phyloP scores from a whole-genome alignment of 2,329 filamentous ascomycete species.

The Ophiostoma perfectum region DNA sequence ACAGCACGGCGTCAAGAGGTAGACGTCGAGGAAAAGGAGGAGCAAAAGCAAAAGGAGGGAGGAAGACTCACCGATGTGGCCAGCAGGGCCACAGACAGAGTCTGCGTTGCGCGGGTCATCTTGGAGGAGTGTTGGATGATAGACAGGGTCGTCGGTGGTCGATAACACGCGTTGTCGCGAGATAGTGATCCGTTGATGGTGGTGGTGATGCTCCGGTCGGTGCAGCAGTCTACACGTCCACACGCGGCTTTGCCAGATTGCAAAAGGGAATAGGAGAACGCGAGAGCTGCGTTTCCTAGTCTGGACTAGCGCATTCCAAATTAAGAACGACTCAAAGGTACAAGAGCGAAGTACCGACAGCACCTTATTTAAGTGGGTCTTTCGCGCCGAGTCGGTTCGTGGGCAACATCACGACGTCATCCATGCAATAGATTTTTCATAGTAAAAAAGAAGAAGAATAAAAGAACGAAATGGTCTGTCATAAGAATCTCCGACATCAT shows the following conservation, averaged over 20 bases:
- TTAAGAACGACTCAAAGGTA: not conserved
- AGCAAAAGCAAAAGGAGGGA: not conserved
- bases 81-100: constrained; percentile 79
- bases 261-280: constrained; percentile 10
- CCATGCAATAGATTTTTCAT: not conserved
- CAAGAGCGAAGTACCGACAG: not conserved
- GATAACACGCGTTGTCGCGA: not conserved
- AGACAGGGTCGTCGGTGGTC: not conserved
- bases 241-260: constrained; percentile 13
- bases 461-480: too few species aligned
- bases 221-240: not conserved
- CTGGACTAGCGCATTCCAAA: not conserved
- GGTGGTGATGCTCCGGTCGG: constrained; percentile 11
- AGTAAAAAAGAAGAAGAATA: too few species aligned
- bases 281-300: constrained; percentile 5
- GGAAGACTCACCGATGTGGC: constrained; percentile 68
- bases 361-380: constrained; percentile 2
- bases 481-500: too few species aligned
- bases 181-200: not conserved
- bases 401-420: not conserved
- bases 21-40: too few species aligned
- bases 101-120: constrained; percentile 95
- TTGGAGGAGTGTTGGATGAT: constrained; percentile 32
- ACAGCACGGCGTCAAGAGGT: too few species aligned
- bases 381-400: not conserved